phyloP scores from a whole-genome alignment of 78 protist species.

The Ministeria vibrans region DNA sequence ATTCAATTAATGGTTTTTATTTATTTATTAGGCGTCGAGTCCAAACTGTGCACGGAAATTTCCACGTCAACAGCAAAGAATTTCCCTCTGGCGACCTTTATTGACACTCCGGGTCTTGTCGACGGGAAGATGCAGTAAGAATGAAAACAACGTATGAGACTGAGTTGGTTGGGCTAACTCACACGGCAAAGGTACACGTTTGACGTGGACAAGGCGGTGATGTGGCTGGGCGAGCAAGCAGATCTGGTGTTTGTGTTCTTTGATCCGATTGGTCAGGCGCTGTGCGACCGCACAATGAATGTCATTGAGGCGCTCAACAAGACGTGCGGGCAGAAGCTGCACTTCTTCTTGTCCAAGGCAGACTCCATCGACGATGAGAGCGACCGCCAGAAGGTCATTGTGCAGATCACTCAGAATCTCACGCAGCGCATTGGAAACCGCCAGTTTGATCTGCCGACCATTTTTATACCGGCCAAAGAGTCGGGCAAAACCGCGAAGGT shows the following conservation, averaged over 20 bases:
- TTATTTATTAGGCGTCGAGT: neutral
- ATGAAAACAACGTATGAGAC: too few species aligned
- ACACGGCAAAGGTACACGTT: conserved; percentile 42
- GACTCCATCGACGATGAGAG: neutral
- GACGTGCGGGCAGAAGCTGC: neutral
- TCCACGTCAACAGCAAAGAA: neutral
- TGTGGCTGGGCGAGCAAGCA: conserved; percentile 23
- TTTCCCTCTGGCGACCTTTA: conserved; percentile 33
- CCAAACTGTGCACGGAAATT: neutral
- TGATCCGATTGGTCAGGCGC: conserved; percentile 55
- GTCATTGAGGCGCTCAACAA: neutral
- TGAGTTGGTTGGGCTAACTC: too few species aligned
- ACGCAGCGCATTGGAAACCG: neutral
- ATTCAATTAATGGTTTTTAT: too few species aligned
- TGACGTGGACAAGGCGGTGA: conserved; percentile 26
- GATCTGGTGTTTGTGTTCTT: conserved; percentile 31
- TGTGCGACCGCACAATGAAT: conserved; percentile 25
- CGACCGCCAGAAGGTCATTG: conserved; percentile 28
- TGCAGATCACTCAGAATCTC: conserved; percentile 46
- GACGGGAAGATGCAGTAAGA: conserved; percentile 49
- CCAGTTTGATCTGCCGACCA: conserved; percentile 11
- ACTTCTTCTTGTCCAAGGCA: conserved; percentile 24
- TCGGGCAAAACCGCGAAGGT: neutral
- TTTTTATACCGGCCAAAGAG: conserved; percentile 23
- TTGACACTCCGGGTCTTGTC: conserved; percentile 57